Evolutionary conservation across 2,329 filamentous ascomycete species (phyloP).

Genomic region (Aureobasidium subglaciale): DNA sequence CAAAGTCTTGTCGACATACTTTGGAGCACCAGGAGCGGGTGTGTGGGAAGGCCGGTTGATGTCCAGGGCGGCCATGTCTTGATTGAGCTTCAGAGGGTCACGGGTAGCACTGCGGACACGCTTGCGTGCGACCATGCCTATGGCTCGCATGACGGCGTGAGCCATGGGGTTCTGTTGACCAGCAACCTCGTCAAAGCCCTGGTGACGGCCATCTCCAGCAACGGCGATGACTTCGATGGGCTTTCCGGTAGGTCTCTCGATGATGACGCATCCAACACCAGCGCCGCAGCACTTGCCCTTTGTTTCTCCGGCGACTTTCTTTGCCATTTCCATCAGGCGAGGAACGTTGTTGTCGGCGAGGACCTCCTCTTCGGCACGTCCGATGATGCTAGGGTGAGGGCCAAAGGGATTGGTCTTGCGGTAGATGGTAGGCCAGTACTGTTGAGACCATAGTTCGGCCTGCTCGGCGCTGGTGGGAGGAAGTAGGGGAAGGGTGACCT

Average conservation of each 20-base stretch:
- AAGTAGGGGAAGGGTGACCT: conserved; percentile 62
- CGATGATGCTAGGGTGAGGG: conserved; percentile 69
- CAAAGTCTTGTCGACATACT: conserved; percentile 49
- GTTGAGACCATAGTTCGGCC: conserved; percentile 64
- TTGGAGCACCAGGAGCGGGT: conserved; percentile 25
- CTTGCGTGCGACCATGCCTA: conserved; percentile 70
- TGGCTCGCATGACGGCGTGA: conserved; percentile 69
- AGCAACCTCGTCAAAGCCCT: conserved; percentile 14
- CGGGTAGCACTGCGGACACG: conserved; percentile 28
- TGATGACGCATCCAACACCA: conserved; percentile 65
- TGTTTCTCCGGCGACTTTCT: conserved; percentile 55
- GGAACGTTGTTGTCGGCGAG: conserved; percentile 48
- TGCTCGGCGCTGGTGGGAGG: conserved; percentile 70
- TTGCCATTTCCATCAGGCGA: conserved; percentile 56
- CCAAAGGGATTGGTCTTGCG: conserved; percentile 82
- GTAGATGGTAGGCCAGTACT: conserved; percentile 81
- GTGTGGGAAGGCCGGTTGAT: conserved; percentile 18
- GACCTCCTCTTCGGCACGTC: conserved; percentile 63
- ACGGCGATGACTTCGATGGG: conserved; percentile 57
- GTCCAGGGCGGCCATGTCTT: conserved; percentile 28
- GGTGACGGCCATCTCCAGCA: conserved; percentile 69
- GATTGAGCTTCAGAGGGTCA: conserved; percentile 25
- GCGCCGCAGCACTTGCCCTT: conserved; percentile 56
- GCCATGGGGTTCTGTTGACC: conserved; percentile 58
- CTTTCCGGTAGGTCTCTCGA: conserved; percentile 49